Base-by-base conservation (phyloP, 129 eudicot species). In the Flaveria linearis region DNA sequence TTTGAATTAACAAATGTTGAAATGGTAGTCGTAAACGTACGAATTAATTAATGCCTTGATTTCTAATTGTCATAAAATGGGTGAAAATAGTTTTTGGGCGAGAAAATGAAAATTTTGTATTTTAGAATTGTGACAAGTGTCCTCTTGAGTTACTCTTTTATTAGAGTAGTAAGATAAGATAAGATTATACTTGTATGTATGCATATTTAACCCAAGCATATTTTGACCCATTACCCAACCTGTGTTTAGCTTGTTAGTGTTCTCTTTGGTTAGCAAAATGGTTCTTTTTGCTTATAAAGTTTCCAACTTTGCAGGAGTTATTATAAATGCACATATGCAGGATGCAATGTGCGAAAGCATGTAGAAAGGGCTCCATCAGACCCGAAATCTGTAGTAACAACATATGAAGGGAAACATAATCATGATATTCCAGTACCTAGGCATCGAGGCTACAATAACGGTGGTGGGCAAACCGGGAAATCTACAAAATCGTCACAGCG, bases 371-470 rank as follows among this genome's bases (percentile, higher is more conserved):
- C 99, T 51, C 87, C 97, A 42, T 55, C 89, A 3, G 99, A 94
- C 80, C 86, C 92, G 8, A 89, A 91, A 82, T 89, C 96, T 2
- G 99, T 94, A 4, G 87, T 94, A 69, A 94, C 99, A 26, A 91
- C 99, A 39, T 94, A 94, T 15, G 99, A 94, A 79, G 99, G 99
- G 60, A 94, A 94, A 67, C 99, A 94, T 78, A 86, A 94, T 81
- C 99, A 94, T 28, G 97, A 91, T 58, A 83, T 91, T 52, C 99
- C 99, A 0, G 55, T 78, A 45, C 82, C 84, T 8, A 91, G 91
- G 82, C 82, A 83, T 62, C 81, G 86, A 60, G 67, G 70, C 81
- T 78, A 82, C 73, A 84, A 73, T 49, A 55, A 43, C 46, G 46
- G 33, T n/a, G 71, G 45, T 8, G 46, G 70, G 15, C 78, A 82